Evolutionary conservation across 164 flowering plant species (phyloP), one percentile per base, ranked within the genome.

Genomic region (Tetrastigma voinierianum): DNA sequence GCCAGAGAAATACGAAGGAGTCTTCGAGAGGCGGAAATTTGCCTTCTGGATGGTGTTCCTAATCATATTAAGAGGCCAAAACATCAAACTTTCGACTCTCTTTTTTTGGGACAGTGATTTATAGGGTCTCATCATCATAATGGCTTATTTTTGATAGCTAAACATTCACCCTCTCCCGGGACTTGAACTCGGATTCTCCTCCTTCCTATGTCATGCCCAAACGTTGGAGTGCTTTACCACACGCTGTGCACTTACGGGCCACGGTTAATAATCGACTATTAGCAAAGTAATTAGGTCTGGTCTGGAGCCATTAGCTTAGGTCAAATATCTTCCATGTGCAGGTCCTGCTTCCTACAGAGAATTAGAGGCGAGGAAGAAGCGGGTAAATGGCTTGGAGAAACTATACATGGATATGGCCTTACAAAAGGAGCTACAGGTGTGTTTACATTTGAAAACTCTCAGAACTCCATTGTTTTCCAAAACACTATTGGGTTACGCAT

Each of bases 361-460:
- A 69, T 79, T 93, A 46, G 92, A 90, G 69, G 89, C 79, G 13
- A 82, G 94, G 74, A 85, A 70, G 72, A 79, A 58, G n/a, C 80
- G 97, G 74, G 83, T 71, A 21, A 60, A 70, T 32, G 78, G 83
- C 1, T 67, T 90, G 76, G n/a, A 90, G 82, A 89, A 78, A 67
- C 1, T 90, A 53, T 83, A 84, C 67, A 72, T 58, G 81, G 90
- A 90, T 47, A 90, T 93, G 97, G 51, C 84, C 45, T 32, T 90
- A 86, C 78, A 90, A 67, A 84, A 84, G 73, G 96, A 93, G 70
- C 62, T 89, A 48, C 90, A 89, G 92, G 98, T 88, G n/a, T n/a
- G 73, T 20, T 10, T 18, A 17, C 14, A 10, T 43, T n/a, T 25
- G 20, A 7, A 15, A 40, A 55, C 3, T 52, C 16, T 6, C 25